Base-by-base conservation (phyloP, 2,329 filamentous ascomycete species). In the Arthrobotrys musiformis region DNA sequence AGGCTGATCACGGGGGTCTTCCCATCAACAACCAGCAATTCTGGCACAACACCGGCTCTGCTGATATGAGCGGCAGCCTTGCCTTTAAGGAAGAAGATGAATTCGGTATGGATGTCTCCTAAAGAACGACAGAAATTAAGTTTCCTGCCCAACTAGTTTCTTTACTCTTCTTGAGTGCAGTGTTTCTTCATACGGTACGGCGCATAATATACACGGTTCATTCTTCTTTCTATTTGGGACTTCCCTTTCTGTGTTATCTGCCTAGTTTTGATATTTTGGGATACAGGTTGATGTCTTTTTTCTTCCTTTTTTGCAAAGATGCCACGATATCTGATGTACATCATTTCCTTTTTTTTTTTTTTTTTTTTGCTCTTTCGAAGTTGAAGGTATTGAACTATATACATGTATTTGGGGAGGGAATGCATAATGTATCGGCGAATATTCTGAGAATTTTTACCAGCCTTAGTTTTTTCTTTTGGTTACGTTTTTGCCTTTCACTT, bases 81-180 rank as follows among this genome's bases (percentile, higher is more conserved):
- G 90, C 91, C 82, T 93, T 97, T 85, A 97, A 97, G 84, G 94
- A 97, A 83, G 94, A 97, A 84, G 94, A 97, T 81, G 94, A 97
- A 84, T 97, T 92, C 82, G 90, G 89, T 54, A 96, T 97, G 92
- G 92, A 95, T 79, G 82, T 85, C 73, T 81, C 78, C 84, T 86
- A 82, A 84, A 78, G 84, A 79, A 87, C 85, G 70, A 84, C 85
- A 80, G 85, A 84, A 37, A 72, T 81, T 69, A 79, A 79, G 79
- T 79, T 58, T 8, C 19, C 75, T 80, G 79, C 78, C 26, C 42
- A 64, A 26, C 35, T 73, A 67, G 75, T 64, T 68, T 63, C 62
- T 56, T 42, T 78, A 74, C 56, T 68, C 64, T 66, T 37, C 61
- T 61, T 60, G 35, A 44, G 22, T 67, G 58, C 76, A 44, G 22